Conservation (phyloP, 2,329 filamentous ascomycete species). For the Neonectria hederae region DNA sequence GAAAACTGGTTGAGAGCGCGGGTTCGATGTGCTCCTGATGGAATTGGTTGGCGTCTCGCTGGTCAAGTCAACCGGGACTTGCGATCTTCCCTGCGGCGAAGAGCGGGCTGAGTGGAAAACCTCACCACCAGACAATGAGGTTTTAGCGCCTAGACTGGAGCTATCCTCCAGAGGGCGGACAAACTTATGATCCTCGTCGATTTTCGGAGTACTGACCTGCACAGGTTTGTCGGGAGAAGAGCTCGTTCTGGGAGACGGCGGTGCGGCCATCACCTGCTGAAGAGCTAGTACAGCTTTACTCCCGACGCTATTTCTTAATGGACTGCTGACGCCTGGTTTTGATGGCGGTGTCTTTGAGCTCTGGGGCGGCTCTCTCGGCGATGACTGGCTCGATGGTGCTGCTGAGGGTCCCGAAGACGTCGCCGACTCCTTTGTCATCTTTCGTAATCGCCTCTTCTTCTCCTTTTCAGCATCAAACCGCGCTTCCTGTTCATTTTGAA, state of each 20-base stretch:
- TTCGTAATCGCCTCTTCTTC: slow-evolving; percentile 43
- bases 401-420: slow-evolving; percentile 24
- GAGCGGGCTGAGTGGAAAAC: slow-evolving; percentile 36
- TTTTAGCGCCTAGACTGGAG: slow-evolving; percentile 31
- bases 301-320: slow-evolving; percentile 12
- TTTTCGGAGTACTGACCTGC: slow-evolving; percentile 21
- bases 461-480: slow-evolving; percentile 52
- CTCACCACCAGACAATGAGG: slow-evolving; percentile 28
- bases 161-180: slow-evolving; percentile 31
- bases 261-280: slow-evolving; percentile 9
- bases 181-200: slow-evolving; percentile 29
- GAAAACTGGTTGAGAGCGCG: slow-evolving; percentile 24
- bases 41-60: slow-evolving; percentile 8
- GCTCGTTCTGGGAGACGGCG: not conserved
- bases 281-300: slow-evolving; percentile 4
- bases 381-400: slow-evolving; percentile 25
- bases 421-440: slow-evolving; percentile 40
- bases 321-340: slow-evolving; percentile 16
- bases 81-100: slow-evolving; percentile 30
- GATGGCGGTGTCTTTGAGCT: slow-evolving; percentile 25
- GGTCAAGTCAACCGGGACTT: slow-evolving; percentile 25
- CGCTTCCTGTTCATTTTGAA: slow-evolving; percentile 68
- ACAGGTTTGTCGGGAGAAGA: slow-evolving; percentile 10
- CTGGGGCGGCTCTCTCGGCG: slow-evolving; percentile 25
- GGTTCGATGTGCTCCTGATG: not conserved